phyloP scores from a whole-genome alignment of 1,139 yeast species.

The Kazachstania sp. region DNA sequence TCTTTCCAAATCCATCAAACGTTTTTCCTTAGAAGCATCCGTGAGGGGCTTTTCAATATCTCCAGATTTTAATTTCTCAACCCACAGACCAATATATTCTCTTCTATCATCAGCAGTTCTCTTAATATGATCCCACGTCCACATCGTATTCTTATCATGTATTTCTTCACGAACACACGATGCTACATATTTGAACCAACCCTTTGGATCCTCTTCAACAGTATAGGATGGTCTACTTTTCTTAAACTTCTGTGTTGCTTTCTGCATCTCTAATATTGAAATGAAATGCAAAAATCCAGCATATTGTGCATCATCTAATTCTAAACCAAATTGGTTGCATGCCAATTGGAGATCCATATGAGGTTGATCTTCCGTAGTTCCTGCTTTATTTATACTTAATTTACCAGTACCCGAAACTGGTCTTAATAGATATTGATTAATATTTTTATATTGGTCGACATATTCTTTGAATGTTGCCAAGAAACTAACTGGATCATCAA shows the following conservation, averaged over 20 bases:
- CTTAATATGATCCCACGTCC: slow-evolving; percentile 84
- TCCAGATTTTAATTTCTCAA: slow-evolving; percentile 36
- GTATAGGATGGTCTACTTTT: slow-evolving; percentile 56
- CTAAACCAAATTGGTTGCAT: slow-evolving; percentile 82
- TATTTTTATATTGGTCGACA: slow-evolving; percentile 23
- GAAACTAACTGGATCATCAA: background rate
- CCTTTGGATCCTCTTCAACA: slow-evolving; percentile 58
- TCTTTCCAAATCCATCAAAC: slow-evolving; percentile 48
- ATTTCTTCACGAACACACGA: slow-evolving; percentile 66
- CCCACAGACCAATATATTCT: slow-evolving; percentile 64
- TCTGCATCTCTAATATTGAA: slow-evolving; percentile 71
- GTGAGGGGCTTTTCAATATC: background rate
- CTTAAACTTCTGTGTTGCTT: slow-evolving; percentile 67
- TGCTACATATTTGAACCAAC: slow-evolving; percentile 80
- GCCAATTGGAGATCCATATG: slow-evolving; percentile 67
- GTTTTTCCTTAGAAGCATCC: slow-evolving; percentile 6
- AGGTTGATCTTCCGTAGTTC: slow-evolving; percentile 61
- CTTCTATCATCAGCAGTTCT: slow-evolving; percentile 65
- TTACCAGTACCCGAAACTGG: slow-evolving; percentile 91
- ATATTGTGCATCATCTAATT: slow-evolving; percentile 78
- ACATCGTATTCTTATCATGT: slow-evolving; percentile 66
- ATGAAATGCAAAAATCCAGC: slow-evolving; percentile 74
- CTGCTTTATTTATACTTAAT: slow-evolving; percentile 68
- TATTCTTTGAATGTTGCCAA: slow-evolving; percentile 39
- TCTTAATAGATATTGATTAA: slow-evolving; percentile 59